These are phyloP conservation scores for Vigna angularis DNA, from an alignment of 306 rosid genomes.

Conservation along the genomic window DNA sequence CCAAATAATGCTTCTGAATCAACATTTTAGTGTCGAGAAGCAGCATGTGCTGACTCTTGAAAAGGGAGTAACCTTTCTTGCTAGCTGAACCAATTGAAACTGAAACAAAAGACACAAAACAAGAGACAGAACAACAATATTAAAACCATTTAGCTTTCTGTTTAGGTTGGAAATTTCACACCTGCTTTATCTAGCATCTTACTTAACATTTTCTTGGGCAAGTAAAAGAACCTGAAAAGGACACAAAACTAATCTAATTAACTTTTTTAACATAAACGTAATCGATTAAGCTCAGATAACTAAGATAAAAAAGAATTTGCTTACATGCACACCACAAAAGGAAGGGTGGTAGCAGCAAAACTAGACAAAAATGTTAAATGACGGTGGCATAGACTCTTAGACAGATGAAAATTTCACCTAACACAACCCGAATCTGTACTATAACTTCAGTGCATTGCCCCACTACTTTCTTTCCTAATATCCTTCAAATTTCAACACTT, in stretches of 20 bases:
- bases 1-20: slow-evolving; percentile 6
- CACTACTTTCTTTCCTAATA: slow-evolving; percentile 54
- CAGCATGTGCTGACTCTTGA: neutral
- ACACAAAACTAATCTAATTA: slow-evolving; percentile 33
- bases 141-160: slow-evolving; percentile 20
- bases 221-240: slow-evolving; percentile 41
- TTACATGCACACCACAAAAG: slow-evolving; percentile 27
- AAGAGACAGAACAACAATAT: slow-evolving; percentile 1
- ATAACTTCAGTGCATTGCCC: slow-evolving; percentile 29
- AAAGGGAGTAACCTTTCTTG: neutral
- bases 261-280: slow-evolving; percentile 15
- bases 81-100: slow-evolving; percentile 14
- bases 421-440: slow-evolving; percentile 28
- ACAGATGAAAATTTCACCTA: slow-evolving; percentile 59
- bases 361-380: slow-evolving; percentile 9
- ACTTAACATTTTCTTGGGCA: neutral
- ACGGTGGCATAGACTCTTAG: slow-evolving; percentile 12
- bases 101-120: slow-evolving; percentile 9
- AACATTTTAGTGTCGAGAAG: neutral
- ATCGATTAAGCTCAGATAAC: neutral
- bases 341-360: slow-evolving; percentile 41
- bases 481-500: neutral
- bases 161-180: slow-evolving; percentile 30
- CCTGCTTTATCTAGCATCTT: neutral
- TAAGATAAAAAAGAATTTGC: slow-evolving; percentile 14